phyloP scores from a whole-genome alignment of 352 stramenopile genomes.

The Achlya hypogyna region DNA sequence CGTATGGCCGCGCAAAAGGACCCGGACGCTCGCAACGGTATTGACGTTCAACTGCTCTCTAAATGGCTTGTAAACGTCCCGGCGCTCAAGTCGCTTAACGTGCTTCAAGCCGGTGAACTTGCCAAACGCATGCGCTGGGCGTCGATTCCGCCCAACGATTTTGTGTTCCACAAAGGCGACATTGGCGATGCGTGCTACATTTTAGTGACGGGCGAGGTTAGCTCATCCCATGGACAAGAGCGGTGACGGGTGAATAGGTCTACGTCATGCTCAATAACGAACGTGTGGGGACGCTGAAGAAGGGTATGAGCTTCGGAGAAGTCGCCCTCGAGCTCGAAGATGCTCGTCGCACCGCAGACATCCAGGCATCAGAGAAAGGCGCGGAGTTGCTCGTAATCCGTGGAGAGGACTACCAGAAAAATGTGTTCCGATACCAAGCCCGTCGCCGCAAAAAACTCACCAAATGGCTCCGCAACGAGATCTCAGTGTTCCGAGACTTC shows the following conservation, averaged over 20 bases:
- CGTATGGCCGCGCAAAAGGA: constrained; percentile 52
- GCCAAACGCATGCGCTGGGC: constrained; percentile 51
- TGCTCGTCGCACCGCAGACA: constrained; percentile 54
- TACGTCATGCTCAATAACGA: constrained; percentile 3
- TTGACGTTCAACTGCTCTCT: constrained; percentile 60
- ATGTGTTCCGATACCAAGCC: constrained; percentile 49
- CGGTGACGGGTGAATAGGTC: neutral
- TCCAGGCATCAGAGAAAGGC: constrained; percentile 33
- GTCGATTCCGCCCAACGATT: constrained; percentile 38
- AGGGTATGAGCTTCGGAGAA: constrained; percentile 36
- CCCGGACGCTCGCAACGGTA: constrained; percentile 51
- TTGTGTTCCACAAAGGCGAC: constrained; percentile 54
- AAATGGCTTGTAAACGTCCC: constrained; percentile 71
- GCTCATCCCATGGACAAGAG: neutral
- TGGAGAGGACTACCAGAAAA: constrained; percentile 65
- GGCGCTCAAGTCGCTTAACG: constrained; percentile 53
- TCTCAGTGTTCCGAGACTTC: constrained; percentile 56
- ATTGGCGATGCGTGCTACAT: constrained; percentile 59
- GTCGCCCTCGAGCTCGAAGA: constrained; percentile 66
- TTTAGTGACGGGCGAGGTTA: constrained; percentile 45
- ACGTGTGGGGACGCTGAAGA: neutral
- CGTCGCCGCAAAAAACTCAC: constrained; percentile 54
- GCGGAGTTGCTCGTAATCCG: constrained; percentile 58
- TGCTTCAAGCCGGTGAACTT: constrained; percentile 59
- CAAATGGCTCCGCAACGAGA: constrained; percentile 56